phyloP scores from a whole-genome alignment of 805 yeast genomes.

The Ogataea pignaliae region DNA sequence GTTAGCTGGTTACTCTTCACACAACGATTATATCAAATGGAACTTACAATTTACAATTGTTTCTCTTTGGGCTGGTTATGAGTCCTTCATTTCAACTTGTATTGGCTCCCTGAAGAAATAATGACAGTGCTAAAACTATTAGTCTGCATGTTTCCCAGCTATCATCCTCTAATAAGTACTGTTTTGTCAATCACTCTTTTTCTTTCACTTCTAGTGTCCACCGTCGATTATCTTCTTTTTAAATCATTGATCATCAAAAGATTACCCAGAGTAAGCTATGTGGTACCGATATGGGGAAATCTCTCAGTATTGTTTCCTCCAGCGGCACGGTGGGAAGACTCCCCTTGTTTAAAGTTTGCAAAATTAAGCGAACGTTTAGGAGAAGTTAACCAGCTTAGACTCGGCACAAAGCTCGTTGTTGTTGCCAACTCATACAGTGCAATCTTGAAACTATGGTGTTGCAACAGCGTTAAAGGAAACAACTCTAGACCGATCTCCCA shows the following conservation, averaged over 20 bases:
- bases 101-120: too few species aligned
- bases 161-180: too few species aligned
- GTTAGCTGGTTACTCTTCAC: too few species aligned
- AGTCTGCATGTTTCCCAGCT: too few species aligned
- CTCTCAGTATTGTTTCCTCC: conserved; percentile 23
- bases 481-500: conserved; percentile 64
- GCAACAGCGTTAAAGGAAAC: conserved; percentile 41
- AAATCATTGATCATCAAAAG: conserved; percentile 14
- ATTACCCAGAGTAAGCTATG: conserved; percentile 15
- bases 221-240: conserved; percentile 1
- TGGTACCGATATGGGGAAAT: conserved; percentile 25
- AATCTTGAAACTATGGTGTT: conserved; percentile 50
- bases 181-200: too few species aligned
- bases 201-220: too few species aligned
- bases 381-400: conserved; percentile 54
- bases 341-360: conserved; percentile 46
- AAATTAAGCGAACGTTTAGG: conserved; percentile 42
- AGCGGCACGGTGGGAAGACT: conserved; percentile 11
- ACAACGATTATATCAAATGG: too few species aligned
- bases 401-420: conserved; percentile 54
- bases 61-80: too few species aligned
- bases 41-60: too few species aligned
- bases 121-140: too few species aligned
- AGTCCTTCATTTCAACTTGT: too few species aligned
- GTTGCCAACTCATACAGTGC: conserved; percentile 65